Evolutionary conservation across 352 stramenopile genomes (phyloP), one percentile per base, ranked within the genome.

Genomic region (Phytophthora rubi): DNA sequence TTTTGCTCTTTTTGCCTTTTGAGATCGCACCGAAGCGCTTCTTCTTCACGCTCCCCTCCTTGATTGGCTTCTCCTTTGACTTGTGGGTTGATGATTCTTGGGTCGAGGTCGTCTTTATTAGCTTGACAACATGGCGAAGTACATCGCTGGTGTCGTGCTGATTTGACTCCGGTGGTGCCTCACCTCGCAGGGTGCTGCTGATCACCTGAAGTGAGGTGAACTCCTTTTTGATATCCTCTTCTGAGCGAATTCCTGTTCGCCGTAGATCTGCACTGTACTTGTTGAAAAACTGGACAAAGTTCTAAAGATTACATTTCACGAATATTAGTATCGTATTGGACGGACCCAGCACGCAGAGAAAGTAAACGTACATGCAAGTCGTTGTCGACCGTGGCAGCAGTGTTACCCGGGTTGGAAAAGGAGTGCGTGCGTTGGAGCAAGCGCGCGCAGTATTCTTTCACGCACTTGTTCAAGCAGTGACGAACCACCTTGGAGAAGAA

Each of bases 401-500:
- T 79, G 18, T 65, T 67, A 6, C 62, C n/a, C 4, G 79, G 73
- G 35, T 61, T 89, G 15, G 76, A 48, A 54, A 95, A 90, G 21
- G 75, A 80, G 57, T 88, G 75, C 13, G 77, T 91, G 26, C 88
- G 86, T 16, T 82, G 71, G 10, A 88, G 30, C 15, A 96, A 65
- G 0, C 85, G 78, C 18, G 90, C 88, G 12, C 68, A 56, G 48
- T 94, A 96, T 53, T 94, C 84, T 16, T 77, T 85, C 0, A 76
- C 70, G 44, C 86, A 93, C 15, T 85, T 80, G 45, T 94, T 82
- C 23, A 96, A 68, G 53, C 84, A 87, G 48, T 88, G 80, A 0
- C 87, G 86, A 18, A 96, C 76, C 5, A 94, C 62, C 26, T 93
- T 93, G 13, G 85, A 89, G 59, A 94, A 94, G 75, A 96, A 96